Evolutionary conservation across 164 flowering plant genomes (phyloP).

Genomic region (Annona cherimola): DNA sequence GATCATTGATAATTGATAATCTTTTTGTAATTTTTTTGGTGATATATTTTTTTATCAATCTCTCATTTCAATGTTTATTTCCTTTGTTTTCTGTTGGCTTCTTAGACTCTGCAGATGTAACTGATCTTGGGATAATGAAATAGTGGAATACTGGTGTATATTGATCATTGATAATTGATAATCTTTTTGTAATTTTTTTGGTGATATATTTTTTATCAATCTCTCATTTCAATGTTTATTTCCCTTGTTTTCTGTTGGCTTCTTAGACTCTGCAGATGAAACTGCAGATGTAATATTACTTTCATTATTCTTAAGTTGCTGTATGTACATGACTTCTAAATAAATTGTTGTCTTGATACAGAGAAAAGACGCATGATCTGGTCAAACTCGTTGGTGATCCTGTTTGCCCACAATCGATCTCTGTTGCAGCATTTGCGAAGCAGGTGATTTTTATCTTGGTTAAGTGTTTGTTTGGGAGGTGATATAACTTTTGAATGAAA

Average conservation of each 20-base stretch:
- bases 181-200: too few relatives aligned
- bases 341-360: constrained; percentile 19
- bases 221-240: too few relatives aligned
- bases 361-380: constrained; percentile 59
- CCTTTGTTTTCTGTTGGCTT: not conserved
- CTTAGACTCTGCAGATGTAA: not conserved
- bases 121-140: too few relatives aligned
- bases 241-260: not conserved
- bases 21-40: too few relatives aligned
- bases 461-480: too few relatives aligned
- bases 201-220: too few relatives aligned
- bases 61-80: too few relatives aligned
- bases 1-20: too few relatives aligned
- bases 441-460: constrained; percentile 39
- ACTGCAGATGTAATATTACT: not conserved
- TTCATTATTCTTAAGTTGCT: not conserved
- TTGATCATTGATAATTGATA: too few relatives aligned
- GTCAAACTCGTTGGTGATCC: constrained; percentile 51
- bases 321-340: not conserved
- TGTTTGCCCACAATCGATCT: constrained; percentile 58
- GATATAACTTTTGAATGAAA: too few relatives aligned
- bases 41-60: too few relatives aligned
- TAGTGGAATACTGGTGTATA: too few relatives aligned
- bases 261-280: not conserved
- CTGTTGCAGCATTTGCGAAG: constrained; percentile 59